These are phyloP conservation scores for Blastobotrys americana DNA, from an alignment of 805 yeast species.

Conservation along the genomic window DNA sequence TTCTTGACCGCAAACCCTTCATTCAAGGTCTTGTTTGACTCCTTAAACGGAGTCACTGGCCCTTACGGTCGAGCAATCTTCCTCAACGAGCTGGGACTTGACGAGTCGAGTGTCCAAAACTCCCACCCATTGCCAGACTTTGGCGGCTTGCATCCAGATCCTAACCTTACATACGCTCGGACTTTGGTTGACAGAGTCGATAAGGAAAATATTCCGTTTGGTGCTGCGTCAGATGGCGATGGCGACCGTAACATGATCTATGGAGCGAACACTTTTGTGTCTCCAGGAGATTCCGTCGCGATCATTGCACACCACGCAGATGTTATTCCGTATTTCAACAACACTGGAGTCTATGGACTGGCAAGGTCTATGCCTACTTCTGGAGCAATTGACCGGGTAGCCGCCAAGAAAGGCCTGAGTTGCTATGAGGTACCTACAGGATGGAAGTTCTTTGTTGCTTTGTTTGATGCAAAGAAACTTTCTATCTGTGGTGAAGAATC, in stretches of 20 bases:
- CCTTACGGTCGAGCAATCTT: conserved; percentile 87
- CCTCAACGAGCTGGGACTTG: conserved; percentile 75
- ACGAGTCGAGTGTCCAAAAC: conserved; percentile 67
- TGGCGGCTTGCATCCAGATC: conserved; percentile 98
- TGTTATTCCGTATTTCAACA: conserved; percentile 86
- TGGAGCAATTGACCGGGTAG: conserved; percentile 88
- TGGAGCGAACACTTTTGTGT: conserved; percentile 89
- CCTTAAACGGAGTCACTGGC: conserved; percentile 92
- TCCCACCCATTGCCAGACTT: conserved; percentile 77
- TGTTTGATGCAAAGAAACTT: conserved; percentile 86
- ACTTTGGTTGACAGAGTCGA: conserved; percentile 87
- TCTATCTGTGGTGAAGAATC: conserved; percentile 98
- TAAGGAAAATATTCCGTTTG: conserved; percentile 71
- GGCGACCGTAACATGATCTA: conserved; percentile 99
- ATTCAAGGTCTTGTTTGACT: conserved; percentile 78
- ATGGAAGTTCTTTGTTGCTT: conserved; percentile 96
- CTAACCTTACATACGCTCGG: conserved; percentile 88
- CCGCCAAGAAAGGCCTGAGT: conserved; percentile 62
- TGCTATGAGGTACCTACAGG: conserved; percentile 97
- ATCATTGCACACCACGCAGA: conserved; percentile 89
- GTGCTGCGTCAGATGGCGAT: conserved; percentile 99
- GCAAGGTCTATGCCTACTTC: conserved; percentile 98
- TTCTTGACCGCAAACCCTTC: conserved; percentile 52
- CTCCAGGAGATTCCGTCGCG: conserved; percentile 98
- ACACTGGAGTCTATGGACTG: conserved; percentile 80